Evolutionary conservation across 768 basidiomycete species (phyloP).

Genomic region (Leccinum sublutescens): DNA sequence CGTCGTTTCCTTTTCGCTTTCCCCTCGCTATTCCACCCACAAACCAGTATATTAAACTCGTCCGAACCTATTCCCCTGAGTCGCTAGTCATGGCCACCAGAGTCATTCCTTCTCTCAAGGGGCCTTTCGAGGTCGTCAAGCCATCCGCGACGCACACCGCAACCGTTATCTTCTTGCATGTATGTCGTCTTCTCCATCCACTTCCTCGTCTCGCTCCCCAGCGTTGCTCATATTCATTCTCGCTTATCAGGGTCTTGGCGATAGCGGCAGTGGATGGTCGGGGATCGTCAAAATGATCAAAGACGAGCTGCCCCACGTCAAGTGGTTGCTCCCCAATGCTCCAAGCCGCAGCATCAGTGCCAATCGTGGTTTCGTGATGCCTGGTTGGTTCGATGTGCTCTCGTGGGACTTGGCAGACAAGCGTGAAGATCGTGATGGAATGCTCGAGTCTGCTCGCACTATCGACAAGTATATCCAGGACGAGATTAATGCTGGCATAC

Average conservation of each 20-base stretch:
- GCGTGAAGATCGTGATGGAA: slow-evolving; percentile 58
- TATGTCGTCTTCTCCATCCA: slow-evolving; percentile 35
- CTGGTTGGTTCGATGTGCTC: slow-evolving; percentile 82
- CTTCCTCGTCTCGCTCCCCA: slow-evolving; percentile 1
- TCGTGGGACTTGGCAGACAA: slow-evolving; percentile 55
- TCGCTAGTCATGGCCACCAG: slow-evolving; percentile 15
- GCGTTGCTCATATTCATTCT: slow-evolving; percentile 3
- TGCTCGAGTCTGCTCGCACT: slow-evolving; percentile 59
- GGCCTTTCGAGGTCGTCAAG: slow-evolving; percentile 47
- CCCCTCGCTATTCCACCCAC: neutral
- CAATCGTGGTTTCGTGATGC: slow-evolving; percentile 69
- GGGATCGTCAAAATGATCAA: slow-evolving; percentile 72
- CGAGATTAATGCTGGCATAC: slow-evolving; percentile 72
- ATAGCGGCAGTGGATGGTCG: slow-evolving; percentile 73
- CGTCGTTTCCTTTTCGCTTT: neutral
- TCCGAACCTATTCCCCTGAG: neutral
- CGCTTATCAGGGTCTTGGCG: slow-evolving; percentile 63
- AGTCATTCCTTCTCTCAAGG: slow-evolving; percentile 20
- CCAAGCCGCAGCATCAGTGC: slow-evolving; percentile 59
- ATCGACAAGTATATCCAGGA: slow-evolving; percentile 69
- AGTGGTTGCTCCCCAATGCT: slow-evolving; percentile 67
- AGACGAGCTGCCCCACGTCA: slow-evolving; percentile 64
- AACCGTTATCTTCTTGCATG: slow-evolving; percentile 89
- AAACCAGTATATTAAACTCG: neutral
- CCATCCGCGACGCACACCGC: slow-evolving; percentile 70